Evolutionary conservation across 768 basidiomycete genomes (phyloP), one percentile per base, ranked within the genome.

Genomic region (Naematelia aurantialba): DNA sequence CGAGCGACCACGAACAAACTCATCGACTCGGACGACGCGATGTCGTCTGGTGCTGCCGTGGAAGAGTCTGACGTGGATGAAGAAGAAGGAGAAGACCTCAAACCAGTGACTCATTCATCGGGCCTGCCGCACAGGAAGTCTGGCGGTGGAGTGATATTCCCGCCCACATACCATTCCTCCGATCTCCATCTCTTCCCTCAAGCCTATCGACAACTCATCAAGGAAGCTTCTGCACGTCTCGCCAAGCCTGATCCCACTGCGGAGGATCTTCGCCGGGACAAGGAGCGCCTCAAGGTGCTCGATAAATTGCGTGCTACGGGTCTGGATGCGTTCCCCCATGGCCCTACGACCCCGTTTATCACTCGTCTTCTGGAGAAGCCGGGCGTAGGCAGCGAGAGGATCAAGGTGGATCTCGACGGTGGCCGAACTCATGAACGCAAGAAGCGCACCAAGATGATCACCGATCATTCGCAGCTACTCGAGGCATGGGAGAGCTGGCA

Each of bases 401-500:
- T 49, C 39, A 45, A 29, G 22, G 39, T 55, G 4, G 45, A 44
- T 22, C 17, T 39, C 8, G 51, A 50, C 45, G 46, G 17, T 46
- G 21, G 17, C 24, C 19, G 31, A 57, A 53, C 24, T 55, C 30
- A 45, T 26, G 58, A 31, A 49, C 49, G 53, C 27, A 12, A 57
- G 42, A 53, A 21, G 22, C 52, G 52, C 42, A 17, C n/a, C 14
- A 47, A 21, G 13, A 22, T 56, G 45, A 29, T 34, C 3, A 24
- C 44, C 19, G 30, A 22, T 5, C 39, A 24, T 27, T 52, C 57
- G 24, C 27, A 63, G 2, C 44, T 65, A 3, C 62, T 57, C 22
- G 25, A 55, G 0, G 70, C 70, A 10, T 70, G 68, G 66, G 53
- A 72, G 34, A 54, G 58, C 11, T 76, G 75, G 75, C 56, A 63